Conservation (phyloP, 2,329 filamentous ascomycete species). For the Penicillium concentricum region DNA sequence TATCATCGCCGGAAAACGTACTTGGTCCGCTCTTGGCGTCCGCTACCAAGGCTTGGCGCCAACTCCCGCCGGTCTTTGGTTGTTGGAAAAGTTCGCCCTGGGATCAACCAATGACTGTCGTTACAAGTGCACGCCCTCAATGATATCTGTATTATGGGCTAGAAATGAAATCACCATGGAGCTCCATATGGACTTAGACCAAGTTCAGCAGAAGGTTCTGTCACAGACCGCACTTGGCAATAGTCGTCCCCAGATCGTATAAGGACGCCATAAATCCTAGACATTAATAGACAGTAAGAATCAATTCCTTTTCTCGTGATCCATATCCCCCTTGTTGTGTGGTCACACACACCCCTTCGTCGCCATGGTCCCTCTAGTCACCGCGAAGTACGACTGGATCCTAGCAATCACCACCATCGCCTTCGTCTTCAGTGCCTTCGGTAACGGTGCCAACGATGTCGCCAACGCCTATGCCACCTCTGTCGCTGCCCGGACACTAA, state of each 20-base stretch:
- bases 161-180: too few relatives aligned
- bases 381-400: slow-evolving; percentile 33
- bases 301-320: background rate
- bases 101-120: background rate
- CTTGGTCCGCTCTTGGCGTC: slow-evolving; percentile 14
- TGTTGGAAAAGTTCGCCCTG: background rate
- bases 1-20: background rate
- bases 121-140: background rate
- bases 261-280: background rate
- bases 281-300: background rate
- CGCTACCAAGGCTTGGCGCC: slow-evolving; percentile 5
- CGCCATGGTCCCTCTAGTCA: slow-evolving; percentile 23
- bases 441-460: slow-evolving; percentile 46
- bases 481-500: slow-evolving; percentile 53
- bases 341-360: background rate
- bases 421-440: slow-evolving; percentile 30
- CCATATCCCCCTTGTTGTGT: background rate
- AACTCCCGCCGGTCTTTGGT: background rate
- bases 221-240: slow-evolving; percentile 7
- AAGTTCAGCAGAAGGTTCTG: background rate
- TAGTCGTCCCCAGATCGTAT: background rate
- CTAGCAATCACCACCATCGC: slow-evolving; percentile 29
- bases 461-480: slow-evolving; percentile 56
- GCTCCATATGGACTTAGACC: background rate
- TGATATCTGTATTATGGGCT: slow-evolving; percentile 3